These are phyloP conservation scores for Paramarasmius palmivorus DNA, from an alignment of 1,284 basidiomycete species.

Conservation along the genomic window DNA sequence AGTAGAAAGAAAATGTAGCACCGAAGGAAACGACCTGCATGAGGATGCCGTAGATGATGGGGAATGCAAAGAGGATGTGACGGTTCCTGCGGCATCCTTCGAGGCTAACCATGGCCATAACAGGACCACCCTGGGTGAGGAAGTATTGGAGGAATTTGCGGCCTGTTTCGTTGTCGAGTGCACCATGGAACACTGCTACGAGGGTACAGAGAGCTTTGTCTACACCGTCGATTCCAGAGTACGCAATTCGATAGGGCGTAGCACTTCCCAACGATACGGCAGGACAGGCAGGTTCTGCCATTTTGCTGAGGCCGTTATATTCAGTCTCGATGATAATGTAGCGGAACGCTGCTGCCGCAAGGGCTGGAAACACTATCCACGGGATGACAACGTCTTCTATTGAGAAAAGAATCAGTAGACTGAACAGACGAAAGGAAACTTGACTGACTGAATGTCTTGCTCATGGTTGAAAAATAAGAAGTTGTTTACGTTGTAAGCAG, in stretches of 20 bases:
- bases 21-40: slow-evolving; percentile 38
- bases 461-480: no score
- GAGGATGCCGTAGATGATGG: slow-evolving; percentile 31
- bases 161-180: slow-evolving; percentile 15
- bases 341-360: slow-evolving; percentile 33
- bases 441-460: background rate
- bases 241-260: slow-evolving; percentile 30
- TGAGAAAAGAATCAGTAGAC: background rate
- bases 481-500: no score
- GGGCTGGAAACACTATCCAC: slow-evolving; percentile 34
- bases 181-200: slow-evolving; percentile 31
- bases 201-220: slow-evolving; percentile 38
- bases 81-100: slow-evolving; percentile 32
- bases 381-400: slow-evolving; percentile 30
- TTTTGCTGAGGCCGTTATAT: slow-evolving; percentile 28
- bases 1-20: slow-evolving; percentile 40
- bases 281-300: slow-evolving; percentile 30
- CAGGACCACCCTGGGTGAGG: slow-evolving; percentile 23
- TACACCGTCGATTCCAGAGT: slow-evolving; percentile 28
- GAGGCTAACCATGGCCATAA: slow-evolving; percentile 28
- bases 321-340: slow-evolving; percentile 34
- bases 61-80: slow-evolving; percentile 28
- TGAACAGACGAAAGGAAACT: background rate
- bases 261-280: slow-evolving; percentile 11
- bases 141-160: slow-evolving; percentile 29